Conservation (phyloP, 768 basidiomycete species). For the Xanthoconium stramineum region DNA sequence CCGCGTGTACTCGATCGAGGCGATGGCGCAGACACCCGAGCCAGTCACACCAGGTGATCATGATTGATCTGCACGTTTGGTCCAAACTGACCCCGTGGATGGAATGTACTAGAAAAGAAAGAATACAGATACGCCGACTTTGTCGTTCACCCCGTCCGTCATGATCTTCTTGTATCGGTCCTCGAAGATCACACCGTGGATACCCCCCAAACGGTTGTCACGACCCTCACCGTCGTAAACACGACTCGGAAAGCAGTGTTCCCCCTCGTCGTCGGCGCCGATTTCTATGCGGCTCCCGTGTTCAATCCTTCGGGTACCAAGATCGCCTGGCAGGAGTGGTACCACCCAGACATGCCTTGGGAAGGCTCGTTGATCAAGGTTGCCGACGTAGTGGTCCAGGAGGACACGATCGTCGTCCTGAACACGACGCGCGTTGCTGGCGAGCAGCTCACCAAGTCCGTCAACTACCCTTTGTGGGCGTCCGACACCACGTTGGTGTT, state of each 20-base stretch:
- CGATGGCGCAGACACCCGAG: constrained; percentile 29
- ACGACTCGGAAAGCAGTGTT: constrained; percentile 40
- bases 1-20: constrained; percentile 45
- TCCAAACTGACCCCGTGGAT: background rate
- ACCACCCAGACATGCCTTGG: constrained; percentile 72
- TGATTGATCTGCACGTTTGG: background rate
- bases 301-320: constrained; percentile 59
- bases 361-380: constrained; percentile 56
- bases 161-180: constrained; percentile 56
- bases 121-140: constrained; percentile 63
- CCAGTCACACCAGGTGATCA: constrained; percentile 62
- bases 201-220: constrained; percentile 38
- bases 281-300: constrained; percentile 65
- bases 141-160: constrained; percentile 49
- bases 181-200: constrained; percentile 67
- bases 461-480: constrained; percentile 60
- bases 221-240: constrained; percentile 56
- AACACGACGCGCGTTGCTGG: constrained; percentile 50
- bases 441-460: constrained; percentile 45
- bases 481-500: constrained; percentile 56
- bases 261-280: constrained; percentile 53
- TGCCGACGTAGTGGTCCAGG: constrained; percentile 40
- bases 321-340: constrained; percentile 66
- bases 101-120: constrained; percentile 14
- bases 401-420: constrained; percentile 32